These are phyloP conservation scores for Pseudogymnoascus sp. DNA, from an alignment of 2,329 filamentous ascomycete genomes.

Conservation along the genomic window DNA sequence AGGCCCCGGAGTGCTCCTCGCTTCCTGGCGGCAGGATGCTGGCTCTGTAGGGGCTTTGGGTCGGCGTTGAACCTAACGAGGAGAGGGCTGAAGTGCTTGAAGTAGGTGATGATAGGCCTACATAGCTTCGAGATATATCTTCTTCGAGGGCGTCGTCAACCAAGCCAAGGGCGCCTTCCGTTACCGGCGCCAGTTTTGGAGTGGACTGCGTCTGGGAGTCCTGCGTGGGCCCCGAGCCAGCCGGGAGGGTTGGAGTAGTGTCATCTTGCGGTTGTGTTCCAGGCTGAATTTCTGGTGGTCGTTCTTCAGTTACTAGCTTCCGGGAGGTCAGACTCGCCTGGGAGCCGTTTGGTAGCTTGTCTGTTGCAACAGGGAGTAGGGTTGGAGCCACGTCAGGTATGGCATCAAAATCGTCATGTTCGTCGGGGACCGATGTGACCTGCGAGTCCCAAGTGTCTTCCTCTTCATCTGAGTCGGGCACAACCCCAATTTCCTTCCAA, in stretches of 20 bases:
- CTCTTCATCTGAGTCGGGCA: conserved; percentile 31
- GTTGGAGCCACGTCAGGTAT: neutral
- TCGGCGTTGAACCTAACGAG: conserved; percentile 17
- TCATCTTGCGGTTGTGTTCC: neutral
- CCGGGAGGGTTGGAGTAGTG: neutral
- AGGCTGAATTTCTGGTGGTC: neutral
- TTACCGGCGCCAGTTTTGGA: neutral
- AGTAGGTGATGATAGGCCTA: conserved; percentile 30
- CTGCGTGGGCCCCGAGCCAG: neutral
- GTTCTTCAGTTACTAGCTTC: neutral
- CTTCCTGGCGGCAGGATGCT: neutral
- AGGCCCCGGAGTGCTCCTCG: neutral
- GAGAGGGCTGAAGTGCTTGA: conserved; percentile 20
- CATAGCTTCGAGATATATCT: conserved; percentile 33
- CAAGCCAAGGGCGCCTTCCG: neutral
- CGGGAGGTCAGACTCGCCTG: neutral
- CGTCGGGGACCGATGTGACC: neutral
- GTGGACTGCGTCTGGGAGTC: neutral
- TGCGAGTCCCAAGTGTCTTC: conserved; percentile 20
- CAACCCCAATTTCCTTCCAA: conserved; percentile 30
- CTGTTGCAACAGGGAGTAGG: neutral
- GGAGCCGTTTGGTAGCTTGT: neutral
- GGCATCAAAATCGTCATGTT: neutral
- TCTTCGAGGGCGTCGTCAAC: conserved; percentile 21
- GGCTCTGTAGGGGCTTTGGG: neutral